phyloP scores from a whole-genome alignment of 208 protist genomes.

The Crithidia brevicula region DNA sequence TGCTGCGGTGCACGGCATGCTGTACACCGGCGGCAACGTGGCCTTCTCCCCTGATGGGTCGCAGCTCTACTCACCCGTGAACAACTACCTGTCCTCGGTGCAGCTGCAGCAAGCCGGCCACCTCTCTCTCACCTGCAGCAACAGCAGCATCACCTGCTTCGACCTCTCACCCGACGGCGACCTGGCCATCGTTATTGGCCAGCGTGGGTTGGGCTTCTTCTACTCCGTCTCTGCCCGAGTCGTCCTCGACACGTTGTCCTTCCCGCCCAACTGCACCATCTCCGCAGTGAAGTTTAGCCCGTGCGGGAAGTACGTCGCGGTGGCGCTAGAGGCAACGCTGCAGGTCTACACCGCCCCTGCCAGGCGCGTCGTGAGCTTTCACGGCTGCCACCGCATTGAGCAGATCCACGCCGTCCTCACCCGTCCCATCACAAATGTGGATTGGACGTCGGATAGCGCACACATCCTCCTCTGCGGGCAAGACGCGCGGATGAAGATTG shows the following conservation, averaged over 20 bases:
- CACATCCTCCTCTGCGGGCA: slow-evolving; percentile 86
- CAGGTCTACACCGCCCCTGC: slow-evolving; percentile 88
- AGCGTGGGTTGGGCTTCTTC: slow-evolving; percentile 88
- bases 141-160: slow-evolving; percentile 91
- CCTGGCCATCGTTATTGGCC: slow-evolving; percentile 75
- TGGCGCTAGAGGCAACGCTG: slow-evolving; percentile 87
- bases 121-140: slow-evolving; percentile 79
- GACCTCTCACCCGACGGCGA: slow-evolving; percentile 87
- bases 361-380: slow-evolving; percentile 84
- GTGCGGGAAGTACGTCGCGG: slow-evolving; percentile 86
- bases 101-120: slow-evolving; percentile 82
- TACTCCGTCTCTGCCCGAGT: slow-evolving; percentile 85
- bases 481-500: slow-evolving; percentile 91
- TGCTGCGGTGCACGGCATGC: slow-evolving; percentile 91
- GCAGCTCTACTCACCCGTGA: slow-evolving; percentile 86
- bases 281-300: slow-evolving; percentile 83
- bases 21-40: slow-evolving; percentile 93
- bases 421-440: slow-evolving; percentile 77
- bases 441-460: slow-evolving; percentile 86
- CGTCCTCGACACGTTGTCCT: slow-evolving; percentile 89
- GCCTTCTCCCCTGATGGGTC: slow-evolving; percentile 81
- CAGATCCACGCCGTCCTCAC: slow-evolving; percentile 84
- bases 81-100: slow-evolving; percentile 87
- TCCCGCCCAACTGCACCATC: slow-evolving; percentile 78
- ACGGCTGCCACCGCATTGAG: slow-evolving; percentile 88